Conservation (phyloP, 2,329 filamentous ascomycete genomes). For the Claviceps citrina region DNA sequence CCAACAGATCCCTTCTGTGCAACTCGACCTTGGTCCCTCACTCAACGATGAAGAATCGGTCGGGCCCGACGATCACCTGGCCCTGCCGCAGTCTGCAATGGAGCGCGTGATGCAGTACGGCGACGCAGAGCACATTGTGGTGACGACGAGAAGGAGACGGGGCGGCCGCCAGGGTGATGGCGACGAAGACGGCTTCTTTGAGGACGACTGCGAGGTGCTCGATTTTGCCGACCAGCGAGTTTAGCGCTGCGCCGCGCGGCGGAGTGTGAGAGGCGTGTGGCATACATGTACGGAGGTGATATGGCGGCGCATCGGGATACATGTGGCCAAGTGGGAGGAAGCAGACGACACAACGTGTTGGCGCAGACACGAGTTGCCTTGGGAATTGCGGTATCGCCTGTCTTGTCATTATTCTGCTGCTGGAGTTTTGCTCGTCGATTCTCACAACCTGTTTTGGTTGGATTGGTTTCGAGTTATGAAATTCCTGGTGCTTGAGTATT, state of each 20-base stretch:
- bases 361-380: background rate
- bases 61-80: conserved; percentile 39
- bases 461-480: conserved; percentile 4
- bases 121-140: conserved; percentile 62
- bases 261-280: too few species aligned
- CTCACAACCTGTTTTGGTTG: conserved; percentile 4
- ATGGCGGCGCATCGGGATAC: too few species aligned
- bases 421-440: conserved; percentile 6
- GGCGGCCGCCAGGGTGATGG: conserved; percentile 30
- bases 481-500: background rate
- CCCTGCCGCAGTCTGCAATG: conserved; percentile 47
- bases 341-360: too few species aligned
- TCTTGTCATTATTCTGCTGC: background rate
- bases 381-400: background rate
- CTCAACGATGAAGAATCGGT: conserved; percentile 37
- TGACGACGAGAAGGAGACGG: conserved; percentile 60
- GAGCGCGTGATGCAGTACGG: conserved; percentile 45
- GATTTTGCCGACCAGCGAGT: conserved; percentile 67
- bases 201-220: conserved; percentile 82
- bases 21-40: conserved; percentile 35
- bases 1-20: conserved; percentile 32
- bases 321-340: too few species aligned
- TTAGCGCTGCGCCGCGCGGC: conserved; percentile 17
- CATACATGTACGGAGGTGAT: too few species aligned
- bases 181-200: conserved; percentile 69